phyloP scores from a whole-genome alignment of 768 basidiomycete species.

The Boletus rufocinnamomeus region DNA sequence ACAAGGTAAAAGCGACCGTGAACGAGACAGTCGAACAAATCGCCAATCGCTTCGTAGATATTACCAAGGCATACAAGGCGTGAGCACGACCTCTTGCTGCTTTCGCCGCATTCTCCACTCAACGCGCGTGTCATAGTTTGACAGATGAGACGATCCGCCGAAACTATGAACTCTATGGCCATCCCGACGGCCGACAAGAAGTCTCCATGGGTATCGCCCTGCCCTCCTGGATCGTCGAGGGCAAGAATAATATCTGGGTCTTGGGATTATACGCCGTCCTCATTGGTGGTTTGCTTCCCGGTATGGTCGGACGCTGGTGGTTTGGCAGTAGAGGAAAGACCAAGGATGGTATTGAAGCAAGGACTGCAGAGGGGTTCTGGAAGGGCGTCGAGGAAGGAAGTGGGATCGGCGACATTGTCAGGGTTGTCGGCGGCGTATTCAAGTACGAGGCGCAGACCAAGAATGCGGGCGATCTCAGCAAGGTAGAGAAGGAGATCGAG shows the following conservation, averaged over 20 bases:
- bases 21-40: slow-evolving; percentile 89
- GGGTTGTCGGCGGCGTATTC: slow-evolving; percentile 66
- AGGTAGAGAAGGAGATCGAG: slow-evolving; percentile 54
- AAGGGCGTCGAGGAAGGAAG: slow-evolving; percentile 81
- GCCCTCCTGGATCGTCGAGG: slow-evolving; percentile 90
- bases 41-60: slow-evolving; percentile 81
- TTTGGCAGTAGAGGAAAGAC: slow-evolving; percentile 88
- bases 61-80: slow-evolving; percentile 99
- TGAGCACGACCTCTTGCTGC: slow-evolving; percentile 37
- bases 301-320: slow-evolving; percentile 95
- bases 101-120: not conserved
- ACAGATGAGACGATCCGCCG: slow-evolving; percentile 91
- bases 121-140: slow-evolving; percentile 48
- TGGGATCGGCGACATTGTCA: slow-evolving; percentile 68
- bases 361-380: slow-evolving; percentile 87
- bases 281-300: slow-evolving; percentile 86
- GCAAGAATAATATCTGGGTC: slow-evolving; percentile 90
- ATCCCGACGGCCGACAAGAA: slow-evolving; percentile 97
- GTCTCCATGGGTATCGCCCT: slow-evolving; percentile 93
- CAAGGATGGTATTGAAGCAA: slow-evolving; percentile 85
- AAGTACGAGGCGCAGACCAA: slow-evolving; percentile 51
- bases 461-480: slow-evolving; percentile 43
- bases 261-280: slow-evolving; percentile 83
- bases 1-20: slow-evolving; percentile 83
- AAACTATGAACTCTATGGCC: slow-evolving; percentile 86